These are phyloP conservation scores for Lactarius indigo DNA, from an alignment of 768 basidiomycete species.

Conservation along the genomic window DNA sequence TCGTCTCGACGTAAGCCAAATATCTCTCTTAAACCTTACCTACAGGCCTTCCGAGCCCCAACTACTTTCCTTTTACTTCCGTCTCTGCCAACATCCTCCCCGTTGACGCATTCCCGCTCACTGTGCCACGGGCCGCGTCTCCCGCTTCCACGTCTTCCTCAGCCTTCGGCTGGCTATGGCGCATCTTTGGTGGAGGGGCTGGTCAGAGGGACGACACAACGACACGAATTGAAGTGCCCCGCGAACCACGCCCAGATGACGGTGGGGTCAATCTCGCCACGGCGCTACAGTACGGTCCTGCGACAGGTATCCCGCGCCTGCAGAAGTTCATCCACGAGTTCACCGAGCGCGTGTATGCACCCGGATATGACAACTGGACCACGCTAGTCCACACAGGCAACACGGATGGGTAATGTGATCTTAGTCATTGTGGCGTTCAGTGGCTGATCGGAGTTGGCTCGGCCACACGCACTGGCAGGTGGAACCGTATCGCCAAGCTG, in stretches of 20 bases:
- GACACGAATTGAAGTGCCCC: constrained; percentile 52
- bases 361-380: constrained; percentile 58
- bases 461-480: too few species aligned
- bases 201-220: constrained; percentile 40
- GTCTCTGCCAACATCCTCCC: constrained; percentile 53
- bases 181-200: constrained; percentile 39
- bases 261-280: constrained; percentile 56
- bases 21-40: background rate
- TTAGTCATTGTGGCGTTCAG: background rate
- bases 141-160: constrained; percentile 25
- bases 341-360: constrained; percentile 48
- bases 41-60: constrained; percentile 60
- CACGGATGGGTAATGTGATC: constrained; percentile 50
- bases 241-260: constrained; percentile 45
- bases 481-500: constrained; percentile 55
- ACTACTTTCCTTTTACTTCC: constrained; percentile 66
- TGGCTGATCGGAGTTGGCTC: background rate
- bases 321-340: constrained; percentile 57
- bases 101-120: constrained; percentile 47
- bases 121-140: constrained; percentile 23
- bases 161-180: constrained; percentile 57
- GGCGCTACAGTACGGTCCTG: constrained; percentile 65
- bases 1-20: background rate
- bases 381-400: constrained; percentile 62
- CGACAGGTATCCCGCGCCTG: constrained; percentile 53